A percentile compares a stretch with the other conserved stretches of the same genome.
Evolutionary conservation across 1,139 yeast genomes (phyloP).

Genomic region (Nadsonia commutata): DNA sequence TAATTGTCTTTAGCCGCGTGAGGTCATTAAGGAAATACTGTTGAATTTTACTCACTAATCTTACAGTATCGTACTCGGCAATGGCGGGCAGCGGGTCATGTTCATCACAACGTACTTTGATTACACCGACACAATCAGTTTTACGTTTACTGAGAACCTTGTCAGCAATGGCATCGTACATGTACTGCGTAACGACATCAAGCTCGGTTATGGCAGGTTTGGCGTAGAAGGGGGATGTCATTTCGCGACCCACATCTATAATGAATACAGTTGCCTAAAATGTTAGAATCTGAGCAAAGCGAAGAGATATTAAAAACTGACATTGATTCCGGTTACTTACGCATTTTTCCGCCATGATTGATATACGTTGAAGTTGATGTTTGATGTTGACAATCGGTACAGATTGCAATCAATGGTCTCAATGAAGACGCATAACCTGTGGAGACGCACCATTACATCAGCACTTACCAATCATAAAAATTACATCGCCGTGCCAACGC

Average conservation of each 20-base stretch:
- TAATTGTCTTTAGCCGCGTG: slow-evolving; percentile 13
- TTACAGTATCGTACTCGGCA: slow-evolving; percentile 5
- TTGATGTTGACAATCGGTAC: too few species aligned
- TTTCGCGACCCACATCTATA: slow-evolving; percentile 35
- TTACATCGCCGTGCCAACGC: too few species aligned
- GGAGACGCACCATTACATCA: too few species aligned
- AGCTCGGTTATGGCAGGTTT: slow-evolving; percentile 20
- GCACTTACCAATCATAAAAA: too few species aligned
- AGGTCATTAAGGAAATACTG: slow-evolving; percentile 18
- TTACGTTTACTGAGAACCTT: slow-evolving; percentile 37
- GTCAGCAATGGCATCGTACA: slow-evolving; percentile 29
- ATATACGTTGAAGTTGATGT: too few species aligned
- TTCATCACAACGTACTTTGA: slow-evolving; percentile 27
- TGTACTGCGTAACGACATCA: slow-evolving; percentile 28
- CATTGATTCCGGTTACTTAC: too few species aligned
- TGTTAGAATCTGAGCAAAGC: too few species aligned
- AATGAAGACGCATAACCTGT: too few species aligned
- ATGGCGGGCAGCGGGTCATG: slow-evolving; percentile 8
- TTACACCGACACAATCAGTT: slow-evolving; percentile 39
- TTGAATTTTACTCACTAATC: slow-evolving; percentile 8
- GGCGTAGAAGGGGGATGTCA: slow-evolving; percentile 23
- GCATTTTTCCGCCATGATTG: too few species aligned
- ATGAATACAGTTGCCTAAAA: slow-evolving; percentile 40
- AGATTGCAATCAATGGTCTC: too few species aligned
- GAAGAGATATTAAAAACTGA: too few species aligned